phyloP scores from a whole-genome alignment of 2,329 filamentous ascomycete genomes.

The Blastomyces percursus region DNA sequence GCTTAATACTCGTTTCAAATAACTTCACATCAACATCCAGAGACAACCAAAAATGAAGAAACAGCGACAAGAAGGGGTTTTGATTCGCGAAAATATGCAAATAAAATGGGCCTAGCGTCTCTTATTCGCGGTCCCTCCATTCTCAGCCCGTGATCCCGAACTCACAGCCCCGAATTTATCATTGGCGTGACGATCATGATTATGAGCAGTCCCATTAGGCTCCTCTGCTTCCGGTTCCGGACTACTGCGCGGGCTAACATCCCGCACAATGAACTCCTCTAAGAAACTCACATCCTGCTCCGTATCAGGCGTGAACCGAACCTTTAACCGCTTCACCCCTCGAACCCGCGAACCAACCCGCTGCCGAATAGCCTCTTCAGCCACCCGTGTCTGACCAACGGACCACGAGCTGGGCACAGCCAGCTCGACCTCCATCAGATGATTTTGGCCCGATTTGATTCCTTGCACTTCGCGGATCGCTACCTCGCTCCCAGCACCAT shows the following conservation, averaged over 20 bases:
- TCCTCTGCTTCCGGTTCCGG: slow-evolving; percentile 54
- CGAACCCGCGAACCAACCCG: slow-evolving; percentile 65
- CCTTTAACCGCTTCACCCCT: slow-evolving; percentile 70
- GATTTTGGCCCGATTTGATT: slow-evolving; percentile 94
- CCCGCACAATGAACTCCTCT: slow-evolving; percentile 66
- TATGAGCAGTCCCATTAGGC: slow-evolving; percentile 24
- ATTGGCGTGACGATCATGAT: slow-evolving; percentile 20
- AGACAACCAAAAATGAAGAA: not conserved
- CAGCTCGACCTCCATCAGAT: slow-evolving; percentile 80
- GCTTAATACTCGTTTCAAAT: not conserved
- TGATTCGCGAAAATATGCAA: not conserved
- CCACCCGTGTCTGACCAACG: slow-evolving; percentile 53
- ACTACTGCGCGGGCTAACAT: slow-evolving; percentile 47
- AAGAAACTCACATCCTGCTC: slow-evolving; percentile 48
- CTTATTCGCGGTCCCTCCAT: slow-evolving; percentile 16
- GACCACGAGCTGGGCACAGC: slow-evolving; percentile 68
- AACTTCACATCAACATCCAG: not conserved
- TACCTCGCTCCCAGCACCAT: slow-evolving; percentile 48
- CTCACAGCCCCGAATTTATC: slow-evolving; percentile 15
- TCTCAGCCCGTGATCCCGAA: slow-evolving; percentile 27
- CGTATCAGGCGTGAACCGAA: slow-evolving; percentile 69
- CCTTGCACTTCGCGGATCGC: slow-evolving; percentile 72
- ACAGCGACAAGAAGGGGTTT: not conserved
- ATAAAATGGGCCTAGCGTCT: slow-evolving; percentile 13
- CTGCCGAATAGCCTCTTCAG: slow-evolving; percentile 65